phyloP scores from a whole-genome alignment of 2,329 filamentous ascomycete genomes.

The Magnaporthiopsis incrustans region DNA sequence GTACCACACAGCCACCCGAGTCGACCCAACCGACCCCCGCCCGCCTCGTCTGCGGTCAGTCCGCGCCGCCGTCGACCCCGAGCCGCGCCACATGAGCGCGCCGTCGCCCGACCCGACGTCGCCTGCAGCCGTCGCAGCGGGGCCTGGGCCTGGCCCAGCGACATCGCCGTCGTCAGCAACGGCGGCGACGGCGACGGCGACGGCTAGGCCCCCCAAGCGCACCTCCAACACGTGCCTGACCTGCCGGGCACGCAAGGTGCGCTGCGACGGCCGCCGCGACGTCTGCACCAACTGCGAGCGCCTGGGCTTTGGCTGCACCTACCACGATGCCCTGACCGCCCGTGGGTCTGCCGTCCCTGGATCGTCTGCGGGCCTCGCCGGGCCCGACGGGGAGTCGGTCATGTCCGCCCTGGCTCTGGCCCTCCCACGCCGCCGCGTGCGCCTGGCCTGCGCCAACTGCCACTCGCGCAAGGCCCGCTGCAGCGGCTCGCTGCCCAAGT shows the following conservation, averaged over 20 bases:
- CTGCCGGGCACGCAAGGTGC: constrained; percentile 48
- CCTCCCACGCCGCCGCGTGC: constrained; percentile 45
- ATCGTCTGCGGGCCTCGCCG: constrained; percentile 8
- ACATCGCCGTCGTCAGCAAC: constrained; percentile 1
- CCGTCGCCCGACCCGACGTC: not conserved
- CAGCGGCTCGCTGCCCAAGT: constrained; percentile 48
- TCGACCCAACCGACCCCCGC: too few species aligned
- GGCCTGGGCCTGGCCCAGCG: not conserved
- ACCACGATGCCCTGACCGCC: constrained; percentile 34
- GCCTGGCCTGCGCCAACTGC: constrained; percentile 49
- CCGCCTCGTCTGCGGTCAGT: not conserved
- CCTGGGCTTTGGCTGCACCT: constrained; percentile 49
- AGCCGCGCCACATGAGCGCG: constrained; percentile 3
- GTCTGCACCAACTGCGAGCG: constrained; percentile 52
- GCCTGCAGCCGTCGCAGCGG: not conserved
- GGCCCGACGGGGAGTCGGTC: constrained; percentile 21
- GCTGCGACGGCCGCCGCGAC: constrained; percentile 45
- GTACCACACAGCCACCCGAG: too few species aligned
- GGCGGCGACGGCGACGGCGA: not conserved
- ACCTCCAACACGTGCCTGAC: constrained; percentile 43
- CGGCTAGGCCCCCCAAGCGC: constrained; percentile 23
- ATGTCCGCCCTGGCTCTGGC: constrained; percentile 31
- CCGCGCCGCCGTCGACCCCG: not conserved
- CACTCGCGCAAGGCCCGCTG: constrained; percentile 51
- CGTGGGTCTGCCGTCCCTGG: constrained; percentile 8